Evolutionary conservation across 805 yeast genomes (phyloP), one percentile per base, ranked within the genome.

Genomic region (Yamadazyma philogaea): DNA sequence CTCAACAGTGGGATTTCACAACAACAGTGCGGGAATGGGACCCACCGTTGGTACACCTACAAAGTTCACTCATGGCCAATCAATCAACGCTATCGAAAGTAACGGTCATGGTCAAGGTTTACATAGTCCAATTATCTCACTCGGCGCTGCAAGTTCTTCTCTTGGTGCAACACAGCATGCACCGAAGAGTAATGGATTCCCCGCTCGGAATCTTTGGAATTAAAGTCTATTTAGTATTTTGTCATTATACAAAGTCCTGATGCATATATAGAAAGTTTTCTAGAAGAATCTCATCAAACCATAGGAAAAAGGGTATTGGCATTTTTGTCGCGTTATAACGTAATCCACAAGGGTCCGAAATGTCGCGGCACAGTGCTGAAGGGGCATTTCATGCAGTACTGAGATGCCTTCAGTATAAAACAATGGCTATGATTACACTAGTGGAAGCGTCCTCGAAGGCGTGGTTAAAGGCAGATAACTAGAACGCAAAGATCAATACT

Each of bases 121-220:
- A 30, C 37, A 22, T 28, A 28, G 12, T 17, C 37, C 31, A 17
- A 19, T 17, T 22, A 36, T 36, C 12, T 36, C 39, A 17, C 21
- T 36, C 3, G 39, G 39, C 7, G 17, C 30, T 8, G 16, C 11
- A 6, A 33, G 24, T 33, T 15, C 37, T 7, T 5, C 37, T 8
- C 15, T 34, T 21, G 37, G 37, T 8, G 15, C 30, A 14, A 30
- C 18, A n/a, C 37, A 34, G 19, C 37, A 21, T 15, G 22, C 30
- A 21, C 37, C 12, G 30, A 24, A 15, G 10, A 7, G 17, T 22
- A 24, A 24, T 8, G 21, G 16, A 6, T 34, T 34, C 14, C 5
- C 30, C 11, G 12, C 5, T 15, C 40, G 40, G 19, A 37, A 30
- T 21, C 34, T 37, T 14, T 37, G 40, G 40, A 37, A 37, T 21